phyloP scores from a whole-genome alignment of 805 yeast genomes.

The Metschnikowia hibisci region DNA sequence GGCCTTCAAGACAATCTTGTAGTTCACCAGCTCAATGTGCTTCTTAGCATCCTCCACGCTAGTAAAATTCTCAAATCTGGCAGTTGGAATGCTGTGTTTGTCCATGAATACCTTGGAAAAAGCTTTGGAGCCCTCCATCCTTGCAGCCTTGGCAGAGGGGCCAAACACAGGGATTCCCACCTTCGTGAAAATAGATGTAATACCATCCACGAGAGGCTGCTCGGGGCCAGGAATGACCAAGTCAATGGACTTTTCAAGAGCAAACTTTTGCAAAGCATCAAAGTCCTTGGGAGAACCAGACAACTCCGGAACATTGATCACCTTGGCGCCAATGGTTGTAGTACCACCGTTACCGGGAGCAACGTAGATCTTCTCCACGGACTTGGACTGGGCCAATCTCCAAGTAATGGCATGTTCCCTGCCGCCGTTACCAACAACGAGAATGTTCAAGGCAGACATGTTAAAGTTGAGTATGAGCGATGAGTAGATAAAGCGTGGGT shows the following conservation, averaged over 20 bases:
- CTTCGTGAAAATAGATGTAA: slow-evolving; percentile 63
- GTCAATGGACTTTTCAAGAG: slow-evolving; percentile 57
- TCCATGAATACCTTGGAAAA: slow-evolving; percentile 93
- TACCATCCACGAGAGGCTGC: slow-evolving; percentile 95
- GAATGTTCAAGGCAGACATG: slow-evolving; percentile 33
- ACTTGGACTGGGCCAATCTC: slow-evolving; percentile 77
- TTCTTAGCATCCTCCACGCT: slow-evolving; percentile 69
- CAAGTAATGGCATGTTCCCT: slow-evolving; percentile 97
- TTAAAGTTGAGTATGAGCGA: background rate
- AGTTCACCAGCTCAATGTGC: slow-evolving; percentile 61
- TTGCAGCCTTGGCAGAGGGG: slow-evolving; percentile 87
- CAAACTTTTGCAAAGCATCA: slow-evolving; percentile 65
- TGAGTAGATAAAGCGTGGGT: slow-evolving; percentile 3
- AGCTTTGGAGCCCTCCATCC: slow-evolving; percentile 95
- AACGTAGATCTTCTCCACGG: slow-evolving; percentile 71
- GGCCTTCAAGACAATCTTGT: slow-evolving; percentile 89
- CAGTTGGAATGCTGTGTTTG: slow-evolving; percentile 90
- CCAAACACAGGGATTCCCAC: slow-evolving; percentile 97
- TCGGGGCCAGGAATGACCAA: slow-evolving; percentile 98
- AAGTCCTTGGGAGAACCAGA: slow-evolving; percentile 67
- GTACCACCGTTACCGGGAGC: slow-evolving; percentile 99
- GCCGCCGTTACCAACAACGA: slow-evolving; percentile 96
- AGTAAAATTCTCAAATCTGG: slow-evolving; percentile 79
- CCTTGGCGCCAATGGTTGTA: slow-evolving; percentile 46
- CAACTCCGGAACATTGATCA: slow-evolving; percentile 62